phyloP scores from a whole-genome alignment of 2,329 filamentous ascomycete species.

The Cladophialophora bantiana region DNA sequence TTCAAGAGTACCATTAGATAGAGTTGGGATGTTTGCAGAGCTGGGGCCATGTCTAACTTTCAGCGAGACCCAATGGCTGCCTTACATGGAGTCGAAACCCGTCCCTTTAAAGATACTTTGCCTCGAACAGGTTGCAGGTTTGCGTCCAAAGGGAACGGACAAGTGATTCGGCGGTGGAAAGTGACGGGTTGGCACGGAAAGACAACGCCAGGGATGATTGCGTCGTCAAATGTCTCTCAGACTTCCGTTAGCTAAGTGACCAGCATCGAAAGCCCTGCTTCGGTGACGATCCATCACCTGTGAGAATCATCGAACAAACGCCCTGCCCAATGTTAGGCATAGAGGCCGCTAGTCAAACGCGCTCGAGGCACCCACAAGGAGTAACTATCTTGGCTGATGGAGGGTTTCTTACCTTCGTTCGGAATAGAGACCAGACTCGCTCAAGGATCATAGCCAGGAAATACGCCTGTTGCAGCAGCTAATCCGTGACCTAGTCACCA shows the following conservation, averaged over 20 bases:
- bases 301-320: not conserved
- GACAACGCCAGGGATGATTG: slow-evolving; percentile 4
- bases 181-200: not conserved
- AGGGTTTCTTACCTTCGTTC: not conserved
- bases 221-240: not conserved
- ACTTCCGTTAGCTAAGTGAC: not conserved
- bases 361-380: not conserved
- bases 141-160: not conserved
- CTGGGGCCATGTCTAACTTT: not conserved
- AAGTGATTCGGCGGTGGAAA: not conserved
- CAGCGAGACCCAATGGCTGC: not conserved
- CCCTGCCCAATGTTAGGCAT: not conserved
- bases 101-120: not conserved
- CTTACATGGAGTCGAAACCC: not conserved
- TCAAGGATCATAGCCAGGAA: not conserved
- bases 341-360: not conserved
- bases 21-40: not conserved
- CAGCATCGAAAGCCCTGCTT: not conserved
- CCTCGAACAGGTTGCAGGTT: not conserved
- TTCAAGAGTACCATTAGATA: not conserved
- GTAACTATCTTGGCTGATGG: not conserved
- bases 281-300: not conserved
- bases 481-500: not conserved
- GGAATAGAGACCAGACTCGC: not conserved
- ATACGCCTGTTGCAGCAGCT: not conserved